A percentile compares a stretch with the other conserved stretches of the same genome.
Evolutionary conservation across 208 protist genomes (phyloP).

Genomic region (Naegleria gruberi): DNA sequence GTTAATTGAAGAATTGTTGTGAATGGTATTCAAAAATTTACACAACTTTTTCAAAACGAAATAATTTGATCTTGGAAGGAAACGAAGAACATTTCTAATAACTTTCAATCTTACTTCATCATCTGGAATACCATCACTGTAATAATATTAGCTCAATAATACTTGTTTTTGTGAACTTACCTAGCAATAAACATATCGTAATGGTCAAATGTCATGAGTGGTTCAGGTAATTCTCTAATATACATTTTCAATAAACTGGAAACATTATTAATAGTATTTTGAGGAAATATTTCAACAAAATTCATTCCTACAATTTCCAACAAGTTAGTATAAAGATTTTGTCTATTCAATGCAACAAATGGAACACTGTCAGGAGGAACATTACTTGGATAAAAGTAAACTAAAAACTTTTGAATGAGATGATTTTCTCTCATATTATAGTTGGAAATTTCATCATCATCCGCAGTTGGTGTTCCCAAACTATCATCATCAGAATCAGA

Average conservation of each 20-base stretch:
- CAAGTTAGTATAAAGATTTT: not conserved
- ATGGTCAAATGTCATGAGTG: conserved; percentile 2
- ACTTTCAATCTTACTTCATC: not conserved
- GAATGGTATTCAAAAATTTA: not conserved
- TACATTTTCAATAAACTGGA: conserved; percentile 2
- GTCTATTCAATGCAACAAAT: not conserved
- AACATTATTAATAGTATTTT: not conserved
- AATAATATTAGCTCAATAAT: too few relatives aligned
- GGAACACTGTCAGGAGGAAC: not conserved
- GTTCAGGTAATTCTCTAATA: conserved; percentile 16
- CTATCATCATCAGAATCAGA: not conserved
- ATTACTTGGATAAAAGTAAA: not conserved
- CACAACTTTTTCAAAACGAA: not conserved
- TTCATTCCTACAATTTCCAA: not conserved
- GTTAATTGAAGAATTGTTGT: not conserved
- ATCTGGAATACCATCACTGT: conserved; percentile 5
- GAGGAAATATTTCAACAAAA: not conserved
- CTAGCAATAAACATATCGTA: conserved; percentile 21
- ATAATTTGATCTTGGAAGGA: not conserved
- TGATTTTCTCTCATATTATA: not conserved
- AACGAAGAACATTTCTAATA: not conserved
- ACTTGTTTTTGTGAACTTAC: too few relatives aligned
- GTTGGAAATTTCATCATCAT: not conserved
- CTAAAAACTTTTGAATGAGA: not conserved
- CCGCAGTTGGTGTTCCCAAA: not conserved